Conservation (phyloP, 441 rosid species). For the Hura crepitans region DNA sequence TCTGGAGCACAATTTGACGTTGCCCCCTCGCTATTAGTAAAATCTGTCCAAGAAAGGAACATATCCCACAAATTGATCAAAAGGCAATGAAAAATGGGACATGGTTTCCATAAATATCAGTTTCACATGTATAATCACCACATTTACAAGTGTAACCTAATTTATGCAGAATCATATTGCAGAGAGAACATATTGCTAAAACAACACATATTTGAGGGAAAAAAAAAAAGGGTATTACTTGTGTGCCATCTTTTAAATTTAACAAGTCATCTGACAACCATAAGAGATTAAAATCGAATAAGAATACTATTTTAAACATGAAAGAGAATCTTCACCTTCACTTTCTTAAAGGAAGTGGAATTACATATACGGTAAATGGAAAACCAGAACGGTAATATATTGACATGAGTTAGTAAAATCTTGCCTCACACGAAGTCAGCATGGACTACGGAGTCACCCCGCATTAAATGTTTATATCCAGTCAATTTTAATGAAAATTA, state of each 20-base stretch:
- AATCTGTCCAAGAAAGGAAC: slow-evolving; percentile 38
- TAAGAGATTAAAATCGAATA: not conserved
- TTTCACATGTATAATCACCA: not conserved
- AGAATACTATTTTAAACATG: not conserved
- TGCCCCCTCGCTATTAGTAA: slow-evolving; percentile 58
- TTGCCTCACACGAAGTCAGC: not conserved
- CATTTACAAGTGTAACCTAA: not conserved
- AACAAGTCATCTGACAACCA: not conserved
- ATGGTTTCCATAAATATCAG: not conserved
- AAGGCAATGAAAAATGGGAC: not conserved
- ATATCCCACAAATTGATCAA: not conserved
- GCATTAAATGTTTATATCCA: not conserved
- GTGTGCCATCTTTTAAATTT: not conserved
- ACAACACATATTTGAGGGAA: not conserved
- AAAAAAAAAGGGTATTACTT: not conserved
- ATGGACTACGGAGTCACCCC: not conserved
- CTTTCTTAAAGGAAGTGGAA: too few species aligned
- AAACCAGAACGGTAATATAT: not conserved
- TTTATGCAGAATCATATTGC: not conserved
- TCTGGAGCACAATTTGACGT: slow-evolving; percentile 81
- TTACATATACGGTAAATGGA: not conserved
- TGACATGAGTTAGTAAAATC: not conserved
- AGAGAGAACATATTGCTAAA: not conserved
- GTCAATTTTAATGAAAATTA: too few species aligned
- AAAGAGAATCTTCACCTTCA: not conserved